phyloP scores from a whole-genome alignment of 2,329 filamentous ascomycete species.

The Aspergillus ibericus region DNA sequence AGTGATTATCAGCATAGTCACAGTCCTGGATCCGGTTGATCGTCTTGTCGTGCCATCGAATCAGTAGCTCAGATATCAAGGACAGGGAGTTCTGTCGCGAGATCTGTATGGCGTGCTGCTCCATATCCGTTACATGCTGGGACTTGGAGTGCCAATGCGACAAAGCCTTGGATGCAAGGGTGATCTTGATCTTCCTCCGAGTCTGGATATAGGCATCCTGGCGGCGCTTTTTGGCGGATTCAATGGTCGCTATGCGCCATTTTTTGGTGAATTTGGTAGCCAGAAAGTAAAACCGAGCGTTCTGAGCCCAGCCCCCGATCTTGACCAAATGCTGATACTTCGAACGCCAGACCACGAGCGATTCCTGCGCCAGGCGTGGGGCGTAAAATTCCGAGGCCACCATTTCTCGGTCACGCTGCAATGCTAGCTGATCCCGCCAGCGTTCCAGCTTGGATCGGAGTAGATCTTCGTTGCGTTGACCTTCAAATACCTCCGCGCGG shows the following conservation, averaged over 20 bases:
- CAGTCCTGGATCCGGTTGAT: constrained; percentile 35
- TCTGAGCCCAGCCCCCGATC: constrained; percentile 54
- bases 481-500: constrained; percentile 38
- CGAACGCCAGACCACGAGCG: constrained; percentile 40
- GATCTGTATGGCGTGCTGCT: constrained; percentile 41
- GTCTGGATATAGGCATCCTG: constrained; percentile 58
- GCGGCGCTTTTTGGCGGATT: constrained; percentile 53
- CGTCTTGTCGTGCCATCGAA: constrained; percentile 46
- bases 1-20: constrained; percentile 40
- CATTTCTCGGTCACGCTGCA: constrained; percentile 43
- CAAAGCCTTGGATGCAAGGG: constrained; percentile 49
- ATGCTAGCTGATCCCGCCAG: constrained; percentile 40
- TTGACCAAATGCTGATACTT: constrained; percentile 45
- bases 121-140: constrained; percentile 34
- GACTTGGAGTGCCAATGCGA: constrained; percentile 39
- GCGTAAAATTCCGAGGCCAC: constrained; percentile 46
- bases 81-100: constrained; percentile 36
- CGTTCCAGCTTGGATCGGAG: constrained; percentile 35
- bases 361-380: constrained; percentile 43
- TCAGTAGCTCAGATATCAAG: constrained; percentile 38
- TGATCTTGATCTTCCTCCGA: constrained; percentile 55
- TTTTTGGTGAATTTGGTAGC: constrained; percentile 50
- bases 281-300: constrained; percentile 59
- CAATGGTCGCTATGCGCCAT: constrained; percentile 53
- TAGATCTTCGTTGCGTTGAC: constrained; percentile 34